Evolutionary conservation across 306 rosid genomes (phyloP), one percentile per base, ranked within the genome.

Genomic region (Albizia julibrissin): DNA sequence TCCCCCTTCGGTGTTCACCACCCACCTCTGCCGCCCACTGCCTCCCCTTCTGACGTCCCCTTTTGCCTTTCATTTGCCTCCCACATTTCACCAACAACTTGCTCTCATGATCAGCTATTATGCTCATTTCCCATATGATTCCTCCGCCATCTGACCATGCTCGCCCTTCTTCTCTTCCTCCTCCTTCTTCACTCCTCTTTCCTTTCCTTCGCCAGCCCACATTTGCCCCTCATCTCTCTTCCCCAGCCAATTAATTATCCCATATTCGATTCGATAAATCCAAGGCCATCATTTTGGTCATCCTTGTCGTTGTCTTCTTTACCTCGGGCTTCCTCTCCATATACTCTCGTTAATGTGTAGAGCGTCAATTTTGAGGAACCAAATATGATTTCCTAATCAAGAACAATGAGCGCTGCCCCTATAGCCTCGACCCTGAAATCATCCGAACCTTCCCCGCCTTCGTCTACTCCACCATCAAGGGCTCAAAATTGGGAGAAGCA

Each of bases 271-370:
- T 95, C 46, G 78, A 84, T 70, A 88, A 86, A 37, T 79, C 86
- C 62, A 92, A 91, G 97, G 91, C 87, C 58, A 54, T 83, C n/a
- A 88, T 90, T 1, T 80, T 91, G 34, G 87, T 88, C 0, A 78
- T 88, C 66, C 85, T 95, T 7, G 74, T 95, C 6, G 54, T 64
- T 3, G 87, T 83, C 3, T 92, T 95, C 81, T 88, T 95, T 82
- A 2, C 86, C 59, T 71, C 92, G 0, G 97, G 98, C 9, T 88
- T 92, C 26, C 66, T 93, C 33, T 95, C 97, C 26, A 83, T 93
- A 29, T 93, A 91, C 92, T 86, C 94, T 68, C 96, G 99, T n/a
- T 96, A 80, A 65, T 93, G 98, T 71, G 67, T 91, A 0, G 87
- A 86, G 73, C 66, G 78, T 5, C 77, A 92, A 4, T 77, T 91